Base-by-base conservation (phyloP, 306 rosid species). In the Mimosa pudica region DNA sequence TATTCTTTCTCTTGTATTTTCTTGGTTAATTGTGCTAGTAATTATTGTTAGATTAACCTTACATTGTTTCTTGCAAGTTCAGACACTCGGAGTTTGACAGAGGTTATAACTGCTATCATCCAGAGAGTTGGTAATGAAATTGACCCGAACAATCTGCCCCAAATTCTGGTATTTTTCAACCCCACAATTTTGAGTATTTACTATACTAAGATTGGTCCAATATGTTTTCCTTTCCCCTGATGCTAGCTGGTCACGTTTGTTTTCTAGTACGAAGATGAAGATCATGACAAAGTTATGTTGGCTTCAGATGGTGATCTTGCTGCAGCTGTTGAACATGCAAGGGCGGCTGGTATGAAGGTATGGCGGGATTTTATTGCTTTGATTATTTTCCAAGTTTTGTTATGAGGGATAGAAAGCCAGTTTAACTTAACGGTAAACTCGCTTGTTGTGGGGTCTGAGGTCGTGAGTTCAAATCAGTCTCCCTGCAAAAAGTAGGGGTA, bases 301-400 rank as follows among this genome's bases (percentile, higher is more conserved):
- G 91, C 96, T 83, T 89, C 98, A 64, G 99, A 96, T 79, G 77
- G 83, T 64, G 99, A 96, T 87, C 99, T 96, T 77, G 85, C 88
- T 61, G 91, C 94, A 30, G 99, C 99, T 38, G 94, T 96, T 78
- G 98, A 93, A 73, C 99, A 96, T 60, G 99, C 99, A 70, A 93
- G 86, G 89, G 82, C 82, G 24, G 85, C 92, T 77, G 98, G 93
- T 73, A 89, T 92, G 94, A 96, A 96, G 99, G 99, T 96, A 93
- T 75, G 66, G 66, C 48, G 77, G 70, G 41, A 62, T 79, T 48
- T 78, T 24, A 78, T 70, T 73, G 38, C 57, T 48, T 48, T 78
- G 33, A 78, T 70, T 73, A 32, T 49, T 48, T 24, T 48, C 47
- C 3, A 13, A n/a, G 63, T 68, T 66, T 66, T 66, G 42, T 57